phyloP scores from a whole-genome alignment of 2,329 filamentous ascomycete genomes.

The Xylaria sp. region DNA sequence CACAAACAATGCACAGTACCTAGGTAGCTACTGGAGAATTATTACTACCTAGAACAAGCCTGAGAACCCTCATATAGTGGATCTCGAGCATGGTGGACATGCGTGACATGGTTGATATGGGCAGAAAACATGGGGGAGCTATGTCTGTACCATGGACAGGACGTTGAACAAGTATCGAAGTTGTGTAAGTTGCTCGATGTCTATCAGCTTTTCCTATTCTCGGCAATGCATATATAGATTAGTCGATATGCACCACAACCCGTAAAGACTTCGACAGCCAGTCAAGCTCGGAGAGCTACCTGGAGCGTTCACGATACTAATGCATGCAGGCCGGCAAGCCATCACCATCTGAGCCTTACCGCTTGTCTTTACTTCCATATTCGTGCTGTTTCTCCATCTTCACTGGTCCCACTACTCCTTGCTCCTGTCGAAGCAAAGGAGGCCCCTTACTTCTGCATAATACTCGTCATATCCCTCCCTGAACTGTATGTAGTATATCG shows the following conservation, averaged over 20 bases:
- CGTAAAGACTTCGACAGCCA: background rate
- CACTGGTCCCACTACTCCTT: background rate
- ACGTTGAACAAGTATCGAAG: background rate
- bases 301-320: constrained; percentile 26
- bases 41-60: constrained; percentile 4
- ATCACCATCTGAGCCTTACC: constrained; percentile 18
- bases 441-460: constrained; percentile 11
- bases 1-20: constrained; percentile 10
- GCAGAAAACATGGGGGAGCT: background rate
- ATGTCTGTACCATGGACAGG: background rate
- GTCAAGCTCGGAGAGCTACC: background rate
- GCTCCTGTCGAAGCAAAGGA: constrained; percentile 2
- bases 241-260: constrained; percentile 6
- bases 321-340: constrained; percentile 21
- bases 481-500: background rate
- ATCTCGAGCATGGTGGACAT: constrained; percentile 25
- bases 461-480: background rate
- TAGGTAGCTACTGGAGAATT: background rate
- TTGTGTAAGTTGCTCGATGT: constrained; percentile 5
- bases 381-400: constrained; percentile 9
- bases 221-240: constrained; percentile 9
- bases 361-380: constrained; percentile 11
- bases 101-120: constrained; percentile 9
- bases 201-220: constrained; percentile 15
- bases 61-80: constrained; percentile 30